Percentiles rank a stretch among this genome's conserved stretches.
phyloP scores from a whole-genome alignment of 768 basidiomycete species.

The Termitomyces sp. region DNA sequence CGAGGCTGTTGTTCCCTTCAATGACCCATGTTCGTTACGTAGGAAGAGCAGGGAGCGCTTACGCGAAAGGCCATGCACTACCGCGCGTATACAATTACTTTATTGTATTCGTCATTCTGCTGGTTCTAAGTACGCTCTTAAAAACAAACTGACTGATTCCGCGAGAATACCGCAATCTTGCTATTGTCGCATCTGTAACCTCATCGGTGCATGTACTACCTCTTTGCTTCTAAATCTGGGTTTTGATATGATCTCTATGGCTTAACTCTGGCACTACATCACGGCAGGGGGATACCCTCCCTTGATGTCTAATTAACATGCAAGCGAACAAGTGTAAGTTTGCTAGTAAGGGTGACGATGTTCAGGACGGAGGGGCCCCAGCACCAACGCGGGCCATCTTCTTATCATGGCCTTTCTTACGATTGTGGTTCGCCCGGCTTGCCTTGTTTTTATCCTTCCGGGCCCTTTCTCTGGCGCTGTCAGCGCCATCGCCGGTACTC shows the following conservation, averaged over 20 bases:
- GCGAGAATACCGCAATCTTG: too few relatives aligned
- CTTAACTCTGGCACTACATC: too few relatives aligned
- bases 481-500: slow-evolving; percentile 30
- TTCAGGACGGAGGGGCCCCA: slow-evolving; percentile 19
- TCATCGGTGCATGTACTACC: too few relatives aligned
- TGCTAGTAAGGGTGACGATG: not conserved
- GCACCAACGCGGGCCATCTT: slow-evolving; percentile 72
- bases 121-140: too few relatives aligned
- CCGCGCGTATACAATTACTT: too few relatives aligned
- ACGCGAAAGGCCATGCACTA: not conserved
- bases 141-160: too few relatives aligned
- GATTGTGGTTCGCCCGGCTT: slow-evolving; percentile 62
- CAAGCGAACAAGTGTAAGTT: not conserved
- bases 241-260: too few relatives aligned
- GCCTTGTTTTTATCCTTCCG: slow-evolving; percentile 78
- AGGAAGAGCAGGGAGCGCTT: not conserved
- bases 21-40: slow-evolving; percentile 1
- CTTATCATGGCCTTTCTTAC: slow-evolving; percentile 84
- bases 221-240: too few relatives aligned
- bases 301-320: not conserved
- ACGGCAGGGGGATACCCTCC: not conserved
- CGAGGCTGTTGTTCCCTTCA: slow-evolving; percentile 9
- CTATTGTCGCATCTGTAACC: too few relatives aligned
- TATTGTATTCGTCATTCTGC: too few relatives aligned
- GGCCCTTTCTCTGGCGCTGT: slow-evolving; percentile 50